phyloP scores from a whole-genome alignment of 805 yeast species.

The Priceomyces medius region DNA sequence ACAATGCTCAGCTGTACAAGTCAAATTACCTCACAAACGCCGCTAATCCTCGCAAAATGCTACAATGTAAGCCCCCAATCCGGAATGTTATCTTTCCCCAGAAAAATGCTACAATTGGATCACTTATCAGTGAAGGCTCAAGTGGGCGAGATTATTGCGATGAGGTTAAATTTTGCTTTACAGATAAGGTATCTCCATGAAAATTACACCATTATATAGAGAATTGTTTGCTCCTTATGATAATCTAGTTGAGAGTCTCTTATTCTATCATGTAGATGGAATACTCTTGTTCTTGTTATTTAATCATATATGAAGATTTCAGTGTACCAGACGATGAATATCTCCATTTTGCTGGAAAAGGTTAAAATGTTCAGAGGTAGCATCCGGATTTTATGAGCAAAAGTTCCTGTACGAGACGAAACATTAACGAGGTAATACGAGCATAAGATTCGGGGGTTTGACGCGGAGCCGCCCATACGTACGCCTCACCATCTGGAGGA shows the following conservation, averaged over 20 bases:
- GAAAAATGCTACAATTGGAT: neutral
- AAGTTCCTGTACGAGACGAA: neutral
- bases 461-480: no score
- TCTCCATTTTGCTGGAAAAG: neutral
- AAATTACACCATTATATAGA: neutral
- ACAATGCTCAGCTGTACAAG: no score
- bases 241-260: no score
- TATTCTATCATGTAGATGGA: no score
- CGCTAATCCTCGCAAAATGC: neutral
- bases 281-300: no score
- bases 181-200: neutral
- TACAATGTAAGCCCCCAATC: constrained; percentile 1
- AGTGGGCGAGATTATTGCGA: no score
- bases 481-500: no score
- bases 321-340: neutral
- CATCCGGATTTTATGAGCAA: neutral
- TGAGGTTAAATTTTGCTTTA: no score
- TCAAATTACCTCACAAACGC: no score
- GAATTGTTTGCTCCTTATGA: neutral
- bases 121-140: neutral
- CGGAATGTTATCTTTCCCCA: constrained; percentile 1
- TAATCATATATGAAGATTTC: no score
- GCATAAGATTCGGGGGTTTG: no score
- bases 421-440: no score
- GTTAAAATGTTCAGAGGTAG: constrained; percentile 3